Conservation (phyloP, 2,329 filamentous ascomycete species). For the Arachnomyces sp. region DNA sequence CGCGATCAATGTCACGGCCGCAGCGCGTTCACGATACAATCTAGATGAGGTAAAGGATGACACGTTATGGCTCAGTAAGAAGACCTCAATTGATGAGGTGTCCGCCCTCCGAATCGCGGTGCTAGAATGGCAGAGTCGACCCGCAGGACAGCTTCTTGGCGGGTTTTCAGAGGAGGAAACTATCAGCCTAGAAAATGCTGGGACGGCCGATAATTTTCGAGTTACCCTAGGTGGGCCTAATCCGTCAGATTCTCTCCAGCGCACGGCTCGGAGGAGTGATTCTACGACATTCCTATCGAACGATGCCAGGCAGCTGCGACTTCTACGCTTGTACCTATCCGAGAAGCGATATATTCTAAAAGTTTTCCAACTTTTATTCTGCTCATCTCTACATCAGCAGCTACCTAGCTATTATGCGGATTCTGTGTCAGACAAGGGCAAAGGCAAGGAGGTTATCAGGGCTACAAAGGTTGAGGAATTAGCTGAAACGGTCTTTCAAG, state of each 20-base stretch:
- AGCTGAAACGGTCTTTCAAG: constrained; percentile 23
- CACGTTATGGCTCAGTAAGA: constrained; percentile 74
- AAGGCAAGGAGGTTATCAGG: constrained; percentile 3
- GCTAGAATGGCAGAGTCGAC: constrained; percentile 73
- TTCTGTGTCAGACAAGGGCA: constrained; percentile 6
- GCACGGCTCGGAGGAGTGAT: constrained; percentile 14
- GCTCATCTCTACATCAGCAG: constrained; percentile 22
- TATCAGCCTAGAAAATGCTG: constrained; percentile 65
- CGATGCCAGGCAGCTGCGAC: constrained; percentile 55
- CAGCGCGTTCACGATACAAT: constrained; percentile 58
- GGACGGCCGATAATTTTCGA: constrained; percentile 55
- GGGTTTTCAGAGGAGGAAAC: constrained; percentile 71
- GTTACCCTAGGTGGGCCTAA: constrained; percentile 42
- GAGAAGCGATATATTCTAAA: constrained; percentile 63
- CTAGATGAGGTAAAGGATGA: constrained; percentile 76
- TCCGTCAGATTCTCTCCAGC: no score
- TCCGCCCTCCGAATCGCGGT: constrained; percentile 71
- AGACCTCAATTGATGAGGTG: constrained; percentile 69
- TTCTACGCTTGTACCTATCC: constrained; percentile 62
- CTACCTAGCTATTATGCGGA: constrained; percentile 12
- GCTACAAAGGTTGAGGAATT: constrained; percentile 19
- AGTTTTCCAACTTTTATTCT: constrained; percentile 45
- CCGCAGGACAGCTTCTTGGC: constrained; percentile 62
- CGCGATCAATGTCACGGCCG: constrained; percentile 71
- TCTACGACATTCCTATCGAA: constrained; percentile 50